Conservation (phyloP, 345 rosid species). For the Heritiera fomes region DNA sequence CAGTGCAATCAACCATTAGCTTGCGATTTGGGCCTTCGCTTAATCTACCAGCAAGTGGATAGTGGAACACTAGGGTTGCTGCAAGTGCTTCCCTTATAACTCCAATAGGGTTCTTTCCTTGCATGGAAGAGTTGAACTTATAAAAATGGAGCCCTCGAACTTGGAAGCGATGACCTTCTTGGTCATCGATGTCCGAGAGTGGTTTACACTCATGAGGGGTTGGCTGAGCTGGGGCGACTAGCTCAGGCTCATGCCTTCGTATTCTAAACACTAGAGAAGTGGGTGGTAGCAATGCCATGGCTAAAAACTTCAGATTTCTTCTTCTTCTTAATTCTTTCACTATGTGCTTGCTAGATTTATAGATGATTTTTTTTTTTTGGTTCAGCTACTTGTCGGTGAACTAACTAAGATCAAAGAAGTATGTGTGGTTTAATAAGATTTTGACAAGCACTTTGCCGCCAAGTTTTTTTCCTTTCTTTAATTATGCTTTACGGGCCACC, state of each 20-base stretch:
- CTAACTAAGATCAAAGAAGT: neutral
- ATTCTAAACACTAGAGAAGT: constrained; percentile 31
- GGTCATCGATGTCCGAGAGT: constrained; percentile 47
- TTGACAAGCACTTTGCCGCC: neutral
- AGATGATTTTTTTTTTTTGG: neutral
- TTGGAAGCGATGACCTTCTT: constrained; percentile 38
- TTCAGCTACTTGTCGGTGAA: neutral
- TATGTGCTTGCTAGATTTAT: neutral
- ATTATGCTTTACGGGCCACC: too few relatives aligned
- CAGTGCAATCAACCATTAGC: constrained; percentile 38
- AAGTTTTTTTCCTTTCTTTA: neutral
- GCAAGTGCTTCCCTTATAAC: constrained; percentile 30
- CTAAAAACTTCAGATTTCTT: neutral
- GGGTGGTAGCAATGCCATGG: constrained; percentile 16
- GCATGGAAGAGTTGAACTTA: constrained; percentile 18
- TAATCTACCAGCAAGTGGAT: constrained; percentile 39
- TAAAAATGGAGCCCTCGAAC: constrained; percentile 29
- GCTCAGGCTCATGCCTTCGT: constrained; percentile 32
- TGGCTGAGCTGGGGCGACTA: constrained; percentile 36
- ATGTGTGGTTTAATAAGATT: neutral
- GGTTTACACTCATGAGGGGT: constrained; percentile 37
- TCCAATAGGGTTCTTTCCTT: constrained; percentile 20
- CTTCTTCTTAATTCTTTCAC: neutral
- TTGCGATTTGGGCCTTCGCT: constrained; percentile 37
- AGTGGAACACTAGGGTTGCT: constrained; percentile 29